phyloP scores from a whole-genome alignment of 2,329 filamentous ascomycete species.

The Rosellinia necatrix region DNA sequence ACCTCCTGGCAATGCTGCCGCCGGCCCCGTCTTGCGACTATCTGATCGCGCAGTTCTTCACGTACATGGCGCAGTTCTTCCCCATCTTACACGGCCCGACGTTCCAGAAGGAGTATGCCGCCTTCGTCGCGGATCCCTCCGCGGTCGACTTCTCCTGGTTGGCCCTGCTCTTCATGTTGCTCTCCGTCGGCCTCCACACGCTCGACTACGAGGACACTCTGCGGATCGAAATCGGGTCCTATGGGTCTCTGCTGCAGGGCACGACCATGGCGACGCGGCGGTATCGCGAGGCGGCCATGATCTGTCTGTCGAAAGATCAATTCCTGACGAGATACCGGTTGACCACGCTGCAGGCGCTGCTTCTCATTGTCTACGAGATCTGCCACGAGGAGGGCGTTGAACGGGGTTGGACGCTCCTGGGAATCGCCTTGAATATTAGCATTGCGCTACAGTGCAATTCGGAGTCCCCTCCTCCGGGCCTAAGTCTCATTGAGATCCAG shows the following conservation, averaged over 20 bases:
- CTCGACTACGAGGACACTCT: slow-evolving; percentile 12
- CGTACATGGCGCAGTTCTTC: slow-evolving; percentile 16
- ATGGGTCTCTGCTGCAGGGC: background rate
- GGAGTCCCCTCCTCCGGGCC: slow-evolving; percentile 3
- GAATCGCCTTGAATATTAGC: slow-evolving; percentile 20
- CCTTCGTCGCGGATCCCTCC: slow-evolving; percentile 16
- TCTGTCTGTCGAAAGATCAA: slow-evolving; percentile 18
- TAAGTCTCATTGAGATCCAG: slow-evolving; percentile 12
- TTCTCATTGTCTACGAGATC: slow-evolving; percentile 20
- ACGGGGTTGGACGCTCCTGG: slow-evolving; percentile 19
- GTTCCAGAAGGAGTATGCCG: slow-evolving; percentile 19
- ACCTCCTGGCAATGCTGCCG: slow-evolving; percentile 17
- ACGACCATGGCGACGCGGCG: background rate
- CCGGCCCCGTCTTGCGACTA: slow-evolving; percentile 12
- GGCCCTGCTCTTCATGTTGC: slow-evolving; percentile 18
- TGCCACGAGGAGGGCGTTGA: slow-evolving; percentile 22
- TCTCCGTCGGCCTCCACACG: slow-evolving; percentile 15
- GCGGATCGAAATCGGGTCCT: slow-evolving; percentile 3
- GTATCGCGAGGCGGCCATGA: slow-evolving; percentile 22
- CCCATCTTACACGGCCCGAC: slow-evolving; percentile 20
- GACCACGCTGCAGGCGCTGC: slow-evolving; percentile 16
- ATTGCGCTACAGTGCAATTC: slow-evolving; percentile 24
- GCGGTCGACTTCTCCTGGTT: slow-evolving; percentile 16
- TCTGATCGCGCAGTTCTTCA: slow-evolving; percentile 15
- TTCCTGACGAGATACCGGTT: slow-evolving; percentile 20